Base-by-base conservation (phyloP, 2,329 filamentous ascomycete genomes). In the Colletotrichum tofieldiae region DNA sequence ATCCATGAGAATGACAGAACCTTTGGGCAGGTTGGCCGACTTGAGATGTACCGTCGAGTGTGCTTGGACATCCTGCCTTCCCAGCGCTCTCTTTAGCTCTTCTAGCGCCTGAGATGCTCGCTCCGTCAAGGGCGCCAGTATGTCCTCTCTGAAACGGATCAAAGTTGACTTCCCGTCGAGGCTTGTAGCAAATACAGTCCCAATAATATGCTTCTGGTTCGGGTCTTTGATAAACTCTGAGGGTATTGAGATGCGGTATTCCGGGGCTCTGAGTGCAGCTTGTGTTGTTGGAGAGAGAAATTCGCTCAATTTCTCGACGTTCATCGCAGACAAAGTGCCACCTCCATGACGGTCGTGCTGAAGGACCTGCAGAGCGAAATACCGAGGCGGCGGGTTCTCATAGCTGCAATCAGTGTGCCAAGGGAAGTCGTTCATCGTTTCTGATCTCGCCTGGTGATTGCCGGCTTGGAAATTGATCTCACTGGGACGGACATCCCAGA, bases 341-440 rank as follows among this genome's bases (percentile, higher is more conserved):
- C 83, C 83, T 3, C 83, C 82, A n/a, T 63, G 78, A 0, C 78
- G 77, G 70, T 85, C 84, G 26, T 80, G 78, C n/a, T 79, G 82
- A 0, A 85, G 78, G 0, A 85, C 82, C 20, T 85, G 83, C 0
- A 85, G 78, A 0, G 82, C 84, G 58, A 85, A 84, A 58, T 79
- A 84, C 3, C 80, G 67, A 2, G 84, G 83, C 1, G 81, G 77
- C 0, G 74, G 71, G 0, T 78, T 63, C 59, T 85, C 84, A 58
- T 85, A 85, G 73, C 82, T 84, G 75, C 84, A 85, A 59, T 85
- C 83, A 0, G 82, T 85, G 58, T 85, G 84, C 84, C 84, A 85
- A 0, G 83, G 80, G 37, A 85, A 85, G 1, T 82, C 75, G 0
- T 80, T 71, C 81, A 83, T 84, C 0, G 84, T 85, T 71, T 85